Evolutionary conservation across 208 protist species (phyloP), one percentile per base, ranked within the genome.

Genomic region (Leishmania gerbilli): DNA sequence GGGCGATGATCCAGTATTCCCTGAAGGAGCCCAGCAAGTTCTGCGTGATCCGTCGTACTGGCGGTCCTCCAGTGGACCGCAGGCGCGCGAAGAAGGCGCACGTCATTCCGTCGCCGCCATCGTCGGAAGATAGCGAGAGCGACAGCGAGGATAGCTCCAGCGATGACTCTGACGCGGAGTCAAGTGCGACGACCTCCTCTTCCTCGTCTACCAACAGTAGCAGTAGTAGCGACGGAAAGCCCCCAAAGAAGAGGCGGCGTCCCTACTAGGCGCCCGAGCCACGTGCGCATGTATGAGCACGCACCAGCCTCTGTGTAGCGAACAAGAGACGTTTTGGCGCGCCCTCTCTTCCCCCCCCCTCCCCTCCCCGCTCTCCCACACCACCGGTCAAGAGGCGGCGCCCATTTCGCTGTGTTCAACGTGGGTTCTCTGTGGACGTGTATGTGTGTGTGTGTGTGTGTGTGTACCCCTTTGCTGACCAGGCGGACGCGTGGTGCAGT

Each of bases 1-100:
- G 82, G 17, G 79, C 55, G 40, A 95, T 95, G 89, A 84, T 92
- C 75, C 91, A 92, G 79, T 95, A 93, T 78, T 79, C 85, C 34
- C 56, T 82, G 3, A 67, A 84, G 37, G 82, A 92, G n/a, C 78
- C 75, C 6, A n/a, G 69, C 45, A 83, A 81, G 58, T 93, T 86
- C 55, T 84, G 84, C 21, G 13, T 86, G 4, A 83, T 93, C 40
- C 85, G 89, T 9, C 87, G 91, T 47, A 88, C 51, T 9, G 86
- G 88, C 2, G 88, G 88, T 0, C 47, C 79, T 8, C 40, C 34
- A 3, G 89, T 94, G 31, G 74, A 89, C 49, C 80, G 87, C 24
- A 49, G 34, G 34, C 64, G 79, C 24, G 80, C 85, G 4, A 87
- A 86, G 72, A 53, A 24, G 15, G 76, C 82, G 1, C 75, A 71